A percentile compares a stretch with the other conserved stretches of the same genome.
Conservation (phyloP, 768 basidiomycete species). For the Agaricus subrufescens region DNA sequence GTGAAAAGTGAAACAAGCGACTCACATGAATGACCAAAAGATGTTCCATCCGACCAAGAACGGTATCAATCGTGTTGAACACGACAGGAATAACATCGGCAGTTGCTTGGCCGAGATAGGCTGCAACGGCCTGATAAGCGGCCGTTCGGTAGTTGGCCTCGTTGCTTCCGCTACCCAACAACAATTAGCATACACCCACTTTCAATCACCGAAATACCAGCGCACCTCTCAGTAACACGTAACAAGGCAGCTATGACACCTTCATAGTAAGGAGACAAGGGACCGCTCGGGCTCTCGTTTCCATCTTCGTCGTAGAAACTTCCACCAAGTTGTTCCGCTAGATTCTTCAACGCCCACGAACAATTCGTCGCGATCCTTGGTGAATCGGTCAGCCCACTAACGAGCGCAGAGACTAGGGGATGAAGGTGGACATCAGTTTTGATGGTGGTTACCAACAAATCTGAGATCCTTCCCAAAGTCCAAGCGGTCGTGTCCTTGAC, state of each 20-base stretch:
- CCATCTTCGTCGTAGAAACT: conserved; percentile 65
- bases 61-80: conserved; percentile 73
- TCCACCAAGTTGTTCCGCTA: conserved; percentile 80
- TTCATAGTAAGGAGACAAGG: conserved; percentile 87
- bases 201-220: background rate
- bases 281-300: conserved; percentile 48
- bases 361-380: conserved; percentile 89
- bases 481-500: conserved; percentile 98
- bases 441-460: conserved; percentile 79
- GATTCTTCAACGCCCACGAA: conserved; percentile 95
- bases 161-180: conserved; percentile 57
- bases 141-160: conserved; percentile 92
- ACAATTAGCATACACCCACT: conserved; percentile 11
- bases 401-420: conserved; percentile 77
- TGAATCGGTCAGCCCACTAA: conserved; percentile 72
- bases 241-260: conserved; percentile 82
- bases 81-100: conserved; percentile 77
- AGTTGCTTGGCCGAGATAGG: conserved; percentile 78
- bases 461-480: conserved; percentile 95
- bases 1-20: conserved; percentile 1
- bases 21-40: conserved; percentile 77
- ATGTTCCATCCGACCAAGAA: conserved; percentile 89
- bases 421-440: conserved; percentile 87
- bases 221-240: conserved; percentile 82
- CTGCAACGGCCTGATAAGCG: conserved; percentile 93